Evolutionary conservation across 352 stramenopile genomes (phyloP).

Genomic region (Hyaloperonospora brassicae): DNA sequence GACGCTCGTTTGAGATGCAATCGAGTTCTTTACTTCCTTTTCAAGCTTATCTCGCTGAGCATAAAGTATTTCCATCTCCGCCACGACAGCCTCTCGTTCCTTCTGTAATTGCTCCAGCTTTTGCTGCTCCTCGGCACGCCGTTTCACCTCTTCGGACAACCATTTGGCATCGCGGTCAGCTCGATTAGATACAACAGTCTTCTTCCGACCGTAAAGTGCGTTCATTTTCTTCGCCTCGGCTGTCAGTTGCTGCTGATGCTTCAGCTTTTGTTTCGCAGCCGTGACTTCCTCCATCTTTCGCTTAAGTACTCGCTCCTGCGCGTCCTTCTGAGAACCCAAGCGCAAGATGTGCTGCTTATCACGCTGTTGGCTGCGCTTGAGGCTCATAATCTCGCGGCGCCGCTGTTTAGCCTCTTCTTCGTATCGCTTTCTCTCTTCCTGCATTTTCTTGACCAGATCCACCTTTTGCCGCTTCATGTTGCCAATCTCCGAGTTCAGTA

Average conservation of each 20-base stretch:
- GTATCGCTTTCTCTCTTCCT: constrained; percentile 76
- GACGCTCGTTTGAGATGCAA: constrained; percentile 56
- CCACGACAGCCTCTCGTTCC: constrained; percentile 62
- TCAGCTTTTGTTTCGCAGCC: constrained; percentile 67
- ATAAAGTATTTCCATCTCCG: constrained; percentile 79
- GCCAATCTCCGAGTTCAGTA: constrained; percentile 70
- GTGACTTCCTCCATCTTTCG: constrained; percentile 84
- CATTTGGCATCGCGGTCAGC: constrained; percentile 60
- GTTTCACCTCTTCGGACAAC: constrained; percentile 80
- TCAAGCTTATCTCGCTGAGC: constrained; percentile 63
- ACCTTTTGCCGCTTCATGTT: constrained; percentile 87
- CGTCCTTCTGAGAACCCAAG: constrained; percentile 73
- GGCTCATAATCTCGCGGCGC: constrained; percentile 63
- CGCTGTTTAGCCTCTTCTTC: constrained; percentile 76
- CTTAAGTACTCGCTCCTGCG: constrained; percentile 80
- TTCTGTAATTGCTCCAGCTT: constrained; percentile 80
- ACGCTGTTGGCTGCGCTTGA: constrained; percentile 74
- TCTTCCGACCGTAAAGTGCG: no score
- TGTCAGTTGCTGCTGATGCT: constrained; percentile 75
- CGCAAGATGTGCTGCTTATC: constrained; percentile 82
- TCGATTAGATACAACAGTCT: constrained; percentile 26
- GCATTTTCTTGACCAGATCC: constrained; percentile 84
- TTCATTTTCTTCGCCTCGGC: constrained; percentile 66
- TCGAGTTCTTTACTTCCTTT: constrained; percentile 55
- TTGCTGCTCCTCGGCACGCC: constrained; percentile 69